These are phyloP conservation scores for Tetrahymena malaccensis DNA, from an alignment of 73 alveolate genomes.

Conservation along the genomic window DNA sequence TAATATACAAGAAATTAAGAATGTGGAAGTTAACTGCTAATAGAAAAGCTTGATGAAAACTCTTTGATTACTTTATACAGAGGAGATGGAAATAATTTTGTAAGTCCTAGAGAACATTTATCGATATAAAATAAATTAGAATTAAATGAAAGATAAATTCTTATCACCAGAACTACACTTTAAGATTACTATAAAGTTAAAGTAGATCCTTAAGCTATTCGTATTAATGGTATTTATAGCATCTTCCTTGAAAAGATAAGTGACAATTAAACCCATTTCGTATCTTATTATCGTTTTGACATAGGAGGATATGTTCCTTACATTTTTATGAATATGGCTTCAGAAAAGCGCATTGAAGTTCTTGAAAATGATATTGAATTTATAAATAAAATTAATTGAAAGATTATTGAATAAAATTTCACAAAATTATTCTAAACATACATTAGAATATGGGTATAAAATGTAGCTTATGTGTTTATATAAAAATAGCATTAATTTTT, in stretches of 20 bases:
- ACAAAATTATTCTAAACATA: neutral
- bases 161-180: neutral
- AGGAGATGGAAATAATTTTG: neutral
- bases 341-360: neutral
- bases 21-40: neutral
- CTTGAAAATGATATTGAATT: neutral
- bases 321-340: neutral
- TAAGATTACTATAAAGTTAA: neutral
- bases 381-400: neutral
- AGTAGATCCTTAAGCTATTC: neutral
- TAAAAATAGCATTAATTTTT: too few species aligned
- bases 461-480: too few species aligned
- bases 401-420: neutral
- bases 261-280: neutral
- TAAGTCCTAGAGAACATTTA: neutral
- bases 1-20: neutral
- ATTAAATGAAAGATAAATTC: neutral
- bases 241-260: neutral
- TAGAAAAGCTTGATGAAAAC: neutral
- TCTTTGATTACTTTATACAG: neutral
- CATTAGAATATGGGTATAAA: neutral
- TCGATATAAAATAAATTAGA: neutral
- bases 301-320: neutral
- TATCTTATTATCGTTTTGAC: neutral
- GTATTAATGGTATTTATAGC: neutral